A percentile compares a stretch with the other conserved stretches of the same genome.
phyloP scores from a whole-genome alignment of 148 eudicot species.

The Rhododendron kiyosumense region DNA sequence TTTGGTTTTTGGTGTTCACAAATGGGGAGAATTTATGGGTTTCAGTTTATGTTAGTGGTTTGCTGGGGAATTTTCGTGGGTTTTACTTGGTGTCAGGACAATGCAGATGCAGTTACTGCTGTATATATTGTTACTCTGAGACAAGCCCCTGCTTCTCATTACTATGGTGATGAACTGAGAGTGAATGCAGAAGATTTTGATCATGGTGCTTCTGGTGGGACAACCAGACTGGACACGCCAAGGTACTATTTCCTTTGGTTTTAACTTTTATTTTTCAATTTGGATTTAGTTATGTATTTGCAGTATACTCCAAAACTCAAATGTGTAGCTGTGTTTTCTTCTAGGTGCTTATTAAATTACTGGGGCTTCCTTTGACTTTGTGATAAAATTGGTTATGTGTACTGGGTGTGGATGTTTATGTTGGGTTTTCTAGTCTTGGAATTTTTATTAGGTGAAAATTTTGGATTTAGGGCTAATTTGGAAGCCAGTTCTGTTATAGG shows the following conservation, averaged over 20 bases:
- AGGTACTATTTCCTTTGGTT: conserved; percentile 34
- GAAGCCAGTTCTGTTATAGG: neutral
- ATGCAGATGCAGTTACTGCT: conserved; percentile 38
- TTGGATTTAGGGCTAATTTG: neutral
- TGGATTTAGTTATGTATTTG: neutral
- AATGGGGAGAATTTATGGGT: conserved; percentile 32
- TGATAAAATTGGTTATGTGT: neutral
- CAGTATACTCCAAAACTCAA: neutral
- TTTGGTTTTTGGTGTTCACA: neutral
- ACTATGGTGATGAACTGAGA: conserved; percentile 30
- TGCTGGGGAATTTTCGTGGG: conserved; percentile 29
- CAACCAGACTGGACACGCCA: conserved; percentile 46
- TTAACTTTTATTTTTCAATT: conserved; percentile 2
- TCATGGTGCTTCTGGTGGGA: conserved; percentile 29
- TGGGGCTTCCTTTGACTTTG: neutral
- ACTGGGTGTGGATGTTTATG: neutral
- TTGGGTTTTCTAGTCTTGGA: neutral
- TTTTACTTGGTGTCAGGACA: conserved; percentile 30
- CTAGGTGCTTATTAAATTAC: neutral
- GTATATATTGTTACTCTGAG: conserved; percentile 85
- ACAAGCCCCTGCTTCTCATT: conserved; percentile 70
- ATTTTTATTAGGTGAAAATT: neutral
- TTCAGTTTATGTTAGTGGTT: conserved; percentile 25
- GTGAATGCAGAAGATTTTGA: conserved; percentile 19
- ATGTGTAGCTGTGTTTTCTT: neutral